Conservation (phyloP, 2,329 filamentous ascomycete species). For the Botrytis aclada region DNA sequence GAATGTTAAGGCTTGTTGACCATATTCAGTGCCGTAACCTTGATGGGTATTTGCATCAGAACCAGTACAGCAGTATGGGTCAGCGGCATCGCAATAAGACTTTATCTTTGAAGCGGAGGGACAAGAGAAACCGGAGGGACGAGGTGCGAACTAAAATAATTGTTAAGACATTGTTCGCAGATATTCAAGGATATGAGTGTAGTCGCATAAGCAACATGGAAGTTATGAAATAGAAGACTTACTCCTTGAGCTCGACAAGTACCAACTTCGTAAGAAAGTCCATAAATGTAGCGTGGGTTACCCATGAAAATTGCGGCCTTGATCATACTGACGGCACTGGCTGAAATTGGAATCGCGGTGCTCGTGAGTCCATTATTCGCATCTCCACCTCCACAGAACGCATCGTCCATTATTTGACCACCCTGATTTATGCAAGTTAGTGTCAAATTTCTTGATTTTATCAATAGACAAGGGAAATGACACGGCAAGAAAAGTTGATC, state of each 20-base stretch:
- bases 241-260: conserved; percentile 58
- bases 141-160: conserved; percentile 50
- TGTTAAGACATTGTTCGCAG: conserved; percentile 9
- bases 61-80: conserved; percentile 62
- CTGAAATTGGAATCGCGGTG: conserved; percentile 44
- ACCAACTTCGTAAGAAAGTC: conserved; percentile 58
- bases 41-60: conserved; percentile 53
- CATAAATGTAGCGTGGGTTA: conserved; percentile 55
- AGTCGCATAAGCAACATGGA: neutral
- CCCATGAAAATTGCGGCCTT: conserved; percentile 66
- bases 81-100: conserved; percentile 57
- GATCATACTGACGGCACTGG: conserved; percentile 51
- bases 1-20: conserved; percentile 53
- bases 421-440: conserved; percentile 43
- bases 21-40: conserved; percentile 56
- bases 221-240: conserved; percentile 39
- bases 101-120: conserved; percentile 53
- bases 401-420: conserved; percentile 61
- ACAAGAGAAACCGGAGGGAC: conserved; percentile 53
- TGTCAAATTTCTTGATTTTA: conserved; percentile 9
- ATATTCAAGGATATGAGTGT: neutral
- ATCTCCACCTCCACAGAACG: conserved; percentile 56
- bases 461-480: neutral
- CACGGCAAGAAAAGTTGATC: conserved; percentile 16
- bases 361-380: conserved; percentile 45